phyloP scores from a whole-genome alignment of 768 basidiomycete species.

The Boletus eberwhitei region DNA sequence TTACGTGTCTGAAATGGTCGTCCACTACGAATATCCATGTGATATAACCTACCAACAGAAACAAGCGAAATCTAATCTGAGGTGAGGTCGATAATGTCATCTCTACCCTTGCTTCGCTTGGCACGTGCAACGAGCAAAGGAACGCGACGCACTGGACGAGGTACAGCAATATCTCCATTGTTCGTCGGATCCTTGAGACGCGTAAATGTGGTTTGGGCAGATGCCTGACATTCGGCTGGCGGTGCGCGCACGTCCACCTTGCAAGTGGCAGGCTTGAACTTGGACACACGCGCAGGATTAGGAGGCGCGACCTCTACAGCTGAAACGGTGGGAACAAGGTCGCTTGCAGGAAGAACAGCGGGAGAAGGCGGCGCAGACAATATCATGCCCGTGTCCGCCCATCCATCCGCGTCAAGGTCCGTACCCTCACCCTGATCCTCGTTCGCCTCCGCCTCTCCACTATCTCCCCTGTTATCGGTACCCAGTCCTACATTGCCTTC shows the following conservation, averaged over 20 bases:
- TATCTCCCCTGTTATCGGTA: background rate
- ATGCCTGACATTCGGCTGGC: background rate
- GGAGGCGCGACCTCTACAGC: background rate
- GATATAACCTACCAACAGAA: background rate
- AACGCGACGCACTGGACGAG: background rate
- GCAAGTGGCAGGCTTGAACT: slow-evolving; percentile 16
- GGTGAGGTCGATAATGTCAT: slow-evolving; percentile 41
- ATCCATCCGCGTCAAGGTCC: slow-evolving; percentile 4
- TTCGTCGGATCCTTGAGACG: background rate
- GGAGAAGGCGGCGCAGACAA: slow-evolving; percentile 23
- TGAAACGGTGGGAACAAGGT: background rate
- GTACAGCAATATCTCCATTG: background rate
- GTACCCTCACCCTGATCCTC: background rate
- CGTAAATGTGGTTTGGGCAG: background rate
- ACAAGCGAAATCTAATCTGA: slow-evolving; percentile 17
- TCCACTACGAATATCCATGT: background rate
- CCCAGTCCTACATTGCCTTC: background rate
- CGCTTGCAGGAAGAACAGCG: background rate
- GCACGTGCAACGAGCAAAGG: slow-evolving; percentile 26
- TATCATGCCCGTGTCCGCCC: slow-evolving; percentile 26
- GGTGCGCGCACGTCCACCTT: background rate
- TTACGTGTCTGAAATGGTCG: too few species aligned
- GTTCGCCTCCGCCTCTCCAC: background rate
- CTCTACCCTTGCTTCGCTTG: slow-evolving; percentile 4
- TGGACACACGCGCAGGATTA: slow-evolving; percentile 9